Evolutionary conservation across 2,329 filamentous ascomycete genomes (phyloP), one percentile per base, ranked within the genome.

Genomic region (Corynespora cassiicola): DNA sequence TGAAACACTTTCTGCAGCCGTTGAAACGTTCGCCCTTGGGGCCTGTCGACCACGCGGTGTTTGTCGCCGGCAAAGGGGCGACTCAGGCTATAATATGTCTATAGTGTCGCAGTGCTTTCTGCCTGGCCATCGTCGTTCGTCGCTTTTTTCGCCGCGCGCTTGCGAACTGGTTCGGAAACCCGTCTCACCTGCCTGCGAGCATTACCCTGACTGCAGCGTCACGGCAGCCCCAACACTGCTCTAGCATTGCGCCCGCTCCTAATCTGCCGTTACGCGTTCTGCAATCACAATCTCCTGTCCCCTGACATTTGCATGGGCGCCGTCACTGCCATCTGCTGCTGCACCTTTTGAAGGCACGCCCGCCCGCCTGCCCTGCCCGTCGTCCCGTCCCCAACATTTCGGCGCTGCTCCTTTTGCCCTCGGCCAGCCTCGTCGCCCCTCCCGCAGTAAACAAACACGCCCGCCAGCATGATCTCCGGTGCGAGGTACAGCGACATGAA

Each of bases 401-500:
- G 33, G 19, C 31, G 21, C 28, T 12, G 24, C 31, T 29, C 30
- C 17, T 27, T 34, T 24, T 11, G 25, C 16, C 27, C 15, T 17
- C n/a, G n/a, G 9, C 17, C 31, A 12, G 16, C 19, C 26, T 30
- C 16, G 24, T 23, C 22, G 19, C n/a, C 11, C 7, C 21, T 24
- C 6, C n/a, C 21, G 12, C 16, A 9, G 17, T 21, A 12, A 16
- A 23, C 11, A n/a, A 22, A 18, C 12, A 35, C 28, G 28, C 23
- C 24, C 31, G 23, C 31, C 15, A 55, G 43, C 34, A 50, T 56
- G 45, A 33, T 39, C 11, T 25, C 40, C 10, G 45, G 55, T 27
- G 24, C 51, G 12, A 45, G 38, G 8, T 56, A 58, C 39, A 27
- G 33, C 21, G 47, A 54, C 7, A 31, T 63, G 42, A 57, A 52